Base-by-base conservation (phyloP, 495 filamentous ascomycete species). In the Penicillium longicatenatum region DNA sequence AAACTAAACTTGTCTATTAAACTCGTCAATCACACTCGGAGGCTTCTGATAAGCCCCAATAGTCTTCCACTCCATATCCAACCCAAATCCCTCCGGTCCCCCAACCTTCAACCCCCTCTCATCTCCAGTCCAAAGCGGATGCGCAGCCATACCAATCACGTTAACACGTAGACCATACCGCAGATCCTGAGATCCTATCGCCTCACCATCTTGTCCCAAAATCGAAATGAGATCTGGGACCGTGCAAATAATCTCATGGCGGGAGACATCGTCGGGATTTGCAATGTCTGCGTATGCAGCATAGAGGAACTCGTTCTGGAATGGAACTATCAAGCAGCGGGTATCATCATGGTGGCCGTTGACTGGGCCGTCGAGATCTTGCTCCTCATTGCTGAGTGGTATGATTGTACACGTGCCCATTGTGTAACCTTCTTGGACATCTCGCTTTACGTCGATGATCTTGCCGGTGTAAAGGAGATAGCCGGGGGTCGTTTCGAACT, bases 281-380 rank as follows among this genome's bases (percentile, higher is more conserved):
- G 33, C 31, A 14, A 16, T 16, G 22, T 54, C 57, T 1, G 53
- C 63, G 45, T 74, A 67, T 9, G 69, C 76, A 6, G 82, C 84
- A 8, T 79, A 75, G 22, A 88, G 81, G 56, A 82, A 86, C 58
- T 88, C 85, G 61, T 86, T 86, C 68, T 86, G 84, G 67, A 87
- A 87, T 0, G 84, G 84, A 37, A 87, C 81, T 48, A 82, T 81
- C 47, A 86, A 63, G 54, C 49, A 59, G 20, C 54, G 44, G n/a
- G 39, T 61, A 21, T 58, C 52, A 37, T 54, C 52, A 19, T 10
- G n/a, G 11, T 53, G 30, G 11, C 2, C 9, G 9, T 14, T 48
- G n/a, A 21, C 24, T 45, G 42, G 6, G 8, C 4, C 12, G 3
- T 22, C 16, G 41, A 43, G 41, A 43, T 68, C 62, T 21, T 29